A percentile compares a stretch with the other conserved stretches of the same genome.
phyloP scores from a whole-genome alignment of 1,284 basidiomycete genomes.

The Apiotrichum siamense region DNA sequence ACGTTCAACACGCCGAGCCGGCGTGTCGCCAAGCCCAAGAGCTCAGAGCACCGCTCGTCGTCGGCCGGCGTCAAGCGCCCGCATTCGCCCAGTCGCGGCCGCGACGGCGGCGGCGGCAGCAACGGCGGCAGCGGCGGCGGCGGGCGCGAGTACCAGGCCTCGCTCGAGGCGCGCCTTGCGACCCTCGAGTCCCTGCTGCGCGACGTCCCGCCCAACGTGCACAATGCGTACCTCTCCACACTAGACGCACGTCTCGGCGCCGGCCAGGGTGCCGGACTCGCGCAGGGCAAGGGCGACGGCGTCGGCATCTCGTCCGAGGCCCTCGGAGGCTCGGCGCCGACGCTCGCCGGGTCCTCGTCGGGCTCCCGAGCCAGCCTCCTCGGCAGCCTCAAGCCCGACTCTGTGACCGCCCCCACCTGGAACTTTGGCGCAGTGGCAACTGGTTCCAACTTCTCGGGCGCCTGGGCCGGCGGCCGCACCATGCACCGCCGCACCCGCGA shows the following conservation, averaged over 20 bases:
- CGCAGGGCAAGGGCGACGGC: constrained; percentile 36
- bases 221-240: constrained; percentile 45
- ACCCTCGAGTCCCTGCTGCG: constrained; percentile 46
- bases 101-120: constrained; percentile 2
- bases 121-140: not conserved
- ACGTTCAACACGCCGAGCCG: constrained; percentile 48
- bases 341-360: not conserved
- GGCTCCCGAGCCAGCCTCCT: constrained; percentile 3
- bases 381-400: constrained; percentile 9
- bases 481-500: constrained; percentile 4
- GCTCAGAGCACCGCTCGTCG: constrained; percentile 10
- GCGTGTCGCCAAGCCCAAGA: constrained; percentile 39
- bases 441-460: constrained; percentile 2
- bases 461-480: constrained; percentile 13
- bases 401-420: not conserved
- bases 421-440: not conserved
- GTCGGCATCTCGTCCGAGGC: constrained; percentile 38
- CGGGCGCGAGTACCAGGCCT: constrained; percentile 23
- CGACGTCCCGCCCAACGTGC: constrained; percentile 47
- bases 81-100: constrained; percentile 21
- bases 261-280: constrained; percentile 39
- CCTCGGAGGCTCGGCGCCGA: constrained; percentile 18
- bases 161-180: constrained; percentile 44
- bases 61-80: constrained; percentile 27
- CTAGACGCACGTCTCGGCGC: constrained; percentile 42